These are phyloP conservation scores for Canavalia gladiata DNA, from an alignment of 306 rosid species.

Conservation along the genomic window DNA sequence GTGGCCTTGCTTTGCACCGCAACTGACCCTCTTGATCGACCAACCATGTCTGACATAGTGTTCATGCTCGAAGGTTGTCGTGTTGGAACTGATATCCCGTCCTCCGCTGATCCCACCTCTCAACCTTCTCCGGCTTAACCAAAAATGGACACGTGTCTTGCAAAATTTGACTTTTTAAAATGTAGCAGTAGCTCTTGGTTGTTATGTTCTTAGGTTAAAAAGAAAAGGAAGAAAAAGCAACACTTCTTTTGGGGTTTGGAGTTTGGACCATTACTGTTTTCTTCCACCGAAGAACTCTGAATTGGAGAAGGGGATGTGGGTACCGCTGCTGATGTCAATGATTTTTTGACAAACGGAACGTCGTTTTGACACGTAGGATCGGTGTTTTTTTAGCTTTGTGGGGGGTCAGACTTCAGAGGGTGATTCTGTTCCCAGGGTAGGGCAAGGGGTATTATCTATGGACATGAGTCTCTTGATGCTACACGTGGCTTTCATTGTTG, in stretches of 20 bases:
- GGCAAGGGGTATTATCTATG: background rate
- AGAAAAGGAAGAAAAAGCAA: background rate
- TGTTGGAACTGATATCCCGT: slow-evolving; percentile 85
- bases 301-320: slow-evolving; percentile 5
- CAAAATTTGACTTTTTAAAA: slow-evolving; percentile 24
- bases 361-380: background rate
- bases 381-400: background rate
- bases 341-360: background rate
- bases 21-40: slow-evolving; percentile 90
- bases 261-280: background rate
- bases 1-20: slow-evolving; percentile 95
- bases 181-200: slow-evolving; percentile 41
- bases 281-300: background rate
- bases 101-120: slow-evolving; percentile 92
- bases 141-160: background rate
- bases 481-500: background rate
- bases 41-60: slow-evolving; percentile 92
- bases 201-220: background rate
- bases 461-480: background rate
- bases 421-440: slow-evolving; percentile 16
- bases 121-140: slow-evolving; percentile 77
- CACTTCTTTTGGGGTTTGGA: background rate
- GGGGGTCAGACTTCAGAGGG: background rate
- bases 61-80: slow-evolving; percentile 99
- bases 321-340: background rate